These are phyloP conservation scores for Drosera capensis DNA, from an alignment of 148 eudicot genomes.

Conservation along the genomic window DNA sequence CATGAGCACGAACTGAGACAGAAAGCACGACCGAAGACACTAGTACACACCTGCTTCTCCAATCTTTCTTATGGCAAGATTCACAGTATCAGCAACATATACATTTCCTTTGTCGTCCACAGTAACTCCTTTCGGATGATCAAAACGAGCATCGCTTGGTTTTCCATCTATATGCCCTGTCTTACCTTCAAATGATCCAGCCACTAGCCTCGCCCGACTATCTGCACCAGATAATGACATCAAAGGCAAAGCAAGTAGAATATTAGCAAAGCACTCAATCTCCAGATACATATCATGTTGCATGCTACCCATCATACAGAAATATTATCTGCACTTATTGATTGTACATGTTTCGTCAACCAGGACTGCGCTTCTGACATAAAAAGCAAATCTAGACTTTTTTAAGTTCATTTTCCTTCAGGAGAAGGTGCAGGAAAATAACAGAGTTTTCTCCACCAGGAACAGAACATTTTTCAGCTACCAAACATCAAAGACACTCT, in stretches of 20 bases:
- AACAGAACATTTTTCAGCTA: no score
- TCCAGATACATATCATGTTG: neutral
- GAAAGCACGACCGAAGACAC: no score
- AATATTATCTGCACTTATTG: neutral
- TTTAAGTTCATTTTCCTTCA: no score
- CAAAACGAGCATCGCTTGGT: slow-evolving; percentile 86
- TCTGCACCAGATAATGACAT: slow-evolving; percentile 36
- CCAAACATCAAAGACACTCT: no score
- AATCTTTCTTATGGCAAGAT: slow-evolving; percentile 86
- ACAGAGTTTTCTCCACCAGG: no score
- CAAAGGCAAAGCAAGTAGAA: slow-evolving; percentile 2
- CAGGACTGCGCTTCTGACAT: no score
- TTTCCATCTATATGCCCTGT: slow-evolving; percentile 99
- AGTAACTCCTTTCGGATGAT: slow-evolving; percentile 80
- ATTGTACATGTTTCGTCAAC: no score
- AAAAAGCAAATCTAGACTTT: no score
- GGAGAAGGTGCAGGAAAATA: no score
- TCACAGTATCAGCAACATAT: slow-evolving; percentile 83
- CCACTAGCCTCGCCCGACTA: slow-evolving; percentile 89
- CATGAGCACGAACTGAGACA: no score
- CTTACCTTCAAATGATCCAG: slow-evolving; percentile 95
- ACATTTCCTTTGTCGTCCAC: slow-evolving; percentile 95
- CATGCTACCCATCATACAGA: neutral
- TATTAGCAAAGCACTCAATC: slow-evolving; percentile 2
- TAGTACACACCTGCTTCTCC: slow-evolving; percentile 75